Conservation (phyloP, 2,329 filamentous ascomycete species). For the Apiospora kogelbergensis region DNA sequence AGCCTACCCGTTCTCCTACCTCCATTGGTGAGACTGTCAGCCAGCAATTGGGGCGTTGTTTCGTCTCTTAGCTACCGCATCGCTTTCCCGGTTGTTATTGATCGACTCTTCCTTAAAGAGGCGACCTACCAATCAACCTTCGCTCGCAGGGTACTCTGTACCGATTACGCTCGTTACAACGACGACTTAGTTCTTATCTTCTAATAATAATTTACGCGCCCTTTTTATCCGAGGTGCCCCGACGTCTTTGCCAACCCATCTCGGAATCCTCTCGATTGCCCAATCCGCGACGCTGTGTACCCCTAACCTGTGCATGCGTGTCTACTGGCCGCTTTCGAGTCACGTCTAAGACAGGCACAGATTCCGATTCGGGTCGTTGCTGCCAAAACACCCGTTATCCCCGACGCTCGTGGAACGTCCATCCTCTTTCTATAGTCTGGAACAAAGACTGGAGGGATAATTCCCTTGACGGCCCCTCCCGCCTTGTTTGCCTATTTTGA, state of each 20-base stretch:
- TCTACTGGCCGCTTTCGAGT: neutral
- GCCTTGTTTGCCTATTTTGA: neutral
- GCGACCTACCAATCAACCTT: neutral
- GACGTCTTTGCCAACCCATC: conserved; percentile 14
- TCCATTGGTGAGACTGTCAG: neutral
- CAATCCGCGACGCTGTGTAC: neutral
- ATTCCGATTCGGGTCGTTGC: neutral
- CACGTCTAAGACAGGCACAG: neutral
- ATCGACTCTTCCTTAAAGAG: neutral
- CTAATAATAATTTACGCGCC: conserved; percentile 11
- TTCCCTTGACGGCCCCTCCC: neutral
- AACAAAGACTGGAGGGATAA: neutral
- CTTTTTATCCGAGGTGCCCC: conserved; percentile 11
- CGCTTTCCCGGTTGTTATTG: neutral
- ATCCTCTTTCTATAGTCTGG: neutral
- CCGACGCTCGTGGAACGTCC: neutral
- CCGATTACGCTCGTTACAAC: conserved; percentile 53
- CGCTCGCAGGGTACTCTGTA: conserved; percentile 45
- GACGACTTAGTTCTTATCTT: conserved; percentile 9
- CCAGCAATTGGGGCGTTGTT: neutral
- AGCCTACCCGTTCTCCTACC: neutral
- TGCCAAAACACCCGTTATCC: conserved; percentile 1
- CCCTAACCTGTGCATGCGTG: neutral
- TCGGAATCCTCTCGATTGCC: conserved; percentile 7
- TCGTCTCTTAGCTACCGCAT: neutral